phyloP scores from a whole-genome alignment of 2,329 filamentous ascomycete species.

The Penicillium sp. region DNA sequence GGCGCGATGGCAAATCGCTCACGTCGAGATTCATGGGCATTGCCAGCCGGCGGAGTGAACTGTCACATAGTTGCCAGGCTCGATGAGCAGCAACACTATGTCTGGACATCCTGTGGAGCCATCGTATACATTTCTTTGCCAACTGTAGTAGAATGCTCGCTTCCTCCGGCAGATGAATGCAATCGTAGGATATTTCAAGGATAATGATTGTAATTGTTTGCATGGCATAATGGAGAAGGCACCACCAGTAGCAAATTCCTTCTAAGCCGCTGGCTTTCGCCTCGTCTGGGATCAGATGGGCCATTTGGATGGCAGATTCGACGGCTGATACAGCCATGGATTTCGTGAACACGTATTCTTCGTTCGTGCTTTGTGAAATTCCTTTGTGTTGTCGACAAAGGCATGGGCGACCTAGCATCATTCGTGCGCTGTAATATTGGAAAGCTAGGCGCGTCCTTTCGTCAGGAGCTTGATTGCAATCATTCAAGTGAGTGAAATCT shows the following conservation, averaged over 20 bases:
- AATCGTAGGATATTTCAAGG: not conserved
- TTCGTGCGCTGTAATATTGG: constrained; percentile 36
- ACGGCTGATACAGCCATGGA: not conserved
- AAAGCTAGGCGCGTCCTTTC: constrained; percentile 29
- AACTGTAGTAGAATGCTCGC: not conserved
- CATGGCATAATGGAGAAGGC: not conserved
- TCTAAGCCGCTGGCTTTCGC: not conserved
- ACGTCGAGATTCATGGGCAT: not conserved
- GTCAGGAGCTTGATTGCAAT: constrained; percentile 21
- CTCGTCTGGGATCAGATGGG: not conserved
- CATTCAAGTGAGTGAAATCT: not conserved
- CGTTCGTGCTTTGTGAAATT: not conserved
- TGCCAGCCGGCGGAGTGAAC: not conserved
- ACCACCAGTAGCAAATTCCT: not conserved
- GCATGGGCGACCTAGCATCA: constrained; percentile 39
- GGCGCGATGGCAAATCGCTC: not conserved
- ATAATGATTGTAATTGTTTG: not conserved
- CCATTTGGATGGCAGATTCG: not conserved
- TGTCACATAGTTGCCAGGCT: not conserved
- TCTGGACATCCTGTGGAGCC: not conserved
- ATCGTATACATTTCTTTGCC: not conserved
- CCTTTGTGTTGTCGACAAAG: constrained; percentile 30
- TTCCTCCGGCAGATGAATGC: not conserved
- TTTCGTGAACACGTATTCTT: not conserved
- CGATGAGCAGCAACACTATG: not conserved